These are phyloP conservation scores for Ampelocalamus luodianensis DNA, from an alignment of 176 grass and related monocot species.

Conservation along the genomic window DNA sequence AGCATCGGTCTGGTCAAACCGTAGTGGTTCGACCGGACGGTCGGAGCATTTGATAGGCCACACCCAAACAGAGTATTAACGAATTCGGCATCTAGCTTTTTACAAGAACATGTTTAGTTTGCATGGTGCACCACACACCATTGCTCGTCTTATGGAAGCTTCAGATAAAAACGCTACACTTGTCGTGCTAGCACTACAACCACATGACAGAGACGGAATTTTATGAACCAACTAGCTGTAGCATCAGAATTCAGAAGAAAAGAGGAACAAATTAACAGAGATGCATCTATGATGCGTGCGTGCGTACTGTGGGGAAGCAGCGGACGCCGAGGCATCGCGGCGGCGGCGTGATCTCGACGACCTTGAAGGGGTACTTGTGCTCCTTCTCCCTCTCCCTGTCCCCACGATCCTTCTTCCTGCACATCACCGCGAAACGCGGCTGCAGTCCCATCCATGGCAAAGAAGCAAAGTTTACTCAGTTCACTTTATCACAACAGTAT, in stretches of 20 bases:
- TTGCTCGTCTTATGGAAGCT: neutral
- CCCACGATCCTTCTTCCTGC: constrained; percentile 78
- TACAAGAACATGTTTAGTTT: neutral
- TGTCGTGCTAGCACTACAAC: too few relatives aligned
- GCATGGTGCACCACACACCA: neutral
- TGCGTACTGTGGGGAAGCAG: constrained; percentile 80
- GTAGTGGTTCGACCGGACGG: too few relatives aligned
- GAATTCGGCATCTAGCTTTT: neutral
- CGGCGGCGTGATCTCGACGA: constrained; percentile 91
- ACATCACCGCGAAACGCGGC: constrained; percentile 61
- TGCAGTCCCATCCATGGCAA: neutral
- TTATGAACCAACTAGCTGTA: neutral
- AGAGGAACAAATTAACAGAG: neutral
- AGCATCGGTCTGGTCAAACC: too few relatives aligned
- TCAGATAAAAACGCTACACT: too few relatives aligned
- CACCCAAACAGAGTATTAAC: neutral
- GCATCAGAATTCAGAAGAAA: neutral
- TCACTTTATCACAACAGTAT: too few relatives aligned
- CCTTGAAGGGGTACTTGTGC: constrained; percentile 77
- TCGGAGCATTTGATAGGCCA: too few relatives aligned
- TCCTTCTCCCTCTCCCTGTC: constrained; percentile 63
- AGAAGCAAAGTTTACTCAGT: too few relatives aligned
- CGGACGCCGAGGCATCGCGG: constrained; percentile 85
- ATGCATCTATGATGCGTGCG: too few relatives aligned
- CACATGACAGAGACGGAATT: neutral